Base-by-base conservation (phyloP, 2,329 filamentous ascomycete genomes). In the Alternaria hordeiaustralica region DNA sequence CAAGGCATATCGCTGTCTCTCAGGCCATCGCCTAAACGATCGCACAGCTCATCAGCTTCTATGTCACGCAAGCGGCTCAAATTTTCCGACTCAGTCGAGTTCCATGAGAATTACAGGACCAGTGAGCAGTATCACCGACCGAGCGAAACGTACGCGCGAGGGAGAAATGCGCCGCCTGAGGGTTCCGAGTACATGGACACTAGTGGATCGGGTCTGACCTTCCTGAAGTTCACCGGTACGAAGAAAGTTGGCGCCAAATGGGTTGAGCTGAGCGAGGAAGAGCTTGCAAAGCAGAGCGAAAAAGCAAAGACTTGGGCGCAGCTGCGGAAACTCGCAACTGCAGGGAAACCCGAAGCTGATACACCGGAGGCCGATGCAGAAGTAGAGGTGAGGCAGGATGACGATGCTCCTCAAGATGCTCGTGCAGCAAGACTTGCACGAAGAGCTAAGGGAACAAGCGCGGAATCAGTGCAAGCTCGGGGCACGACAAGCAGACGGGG, bases 171-270 rank as follows among this genome's bases (percentile, higher is more conserved):
- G 28, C 67, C 71, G 7, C 67, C 68, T 6, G 68, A 73, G 59
- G 71, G 67, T 8, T 58, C 55, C 8, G 71, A 74, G 47, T 75
- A 68, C 36, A 59, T 75, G 18, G 76, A 78, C 51, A 76, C 75
- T 2, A 77, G 74, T 36, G 76, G 76, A 2, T 60, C 49, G 18
- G 61, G 60, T 4, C 55, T 66, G 26, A 63, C 64, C 7, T 70
- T 68, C n/a, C 51, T 63, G 8, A 72, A 71, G 23, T 78, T 77
- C 28, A 71, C 71, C 9, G 68, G 75, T 6, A 50, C 68, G 43
- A 75, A 63, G 56, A 75, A 71, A 56, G 53, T 67, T 9, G 69
- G 71, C 18, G 63, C 61, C 7, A 63, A 46, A 15, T 76, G 74
- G 62, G 63, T 76, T 20, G 67, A 75, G 23, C 58, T 73, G 26